These are phyloP conservation scores for Chenopodium suecicum DNA, from an alignment of 148 eudicot species.

Conservation along the genomic window DNA sequence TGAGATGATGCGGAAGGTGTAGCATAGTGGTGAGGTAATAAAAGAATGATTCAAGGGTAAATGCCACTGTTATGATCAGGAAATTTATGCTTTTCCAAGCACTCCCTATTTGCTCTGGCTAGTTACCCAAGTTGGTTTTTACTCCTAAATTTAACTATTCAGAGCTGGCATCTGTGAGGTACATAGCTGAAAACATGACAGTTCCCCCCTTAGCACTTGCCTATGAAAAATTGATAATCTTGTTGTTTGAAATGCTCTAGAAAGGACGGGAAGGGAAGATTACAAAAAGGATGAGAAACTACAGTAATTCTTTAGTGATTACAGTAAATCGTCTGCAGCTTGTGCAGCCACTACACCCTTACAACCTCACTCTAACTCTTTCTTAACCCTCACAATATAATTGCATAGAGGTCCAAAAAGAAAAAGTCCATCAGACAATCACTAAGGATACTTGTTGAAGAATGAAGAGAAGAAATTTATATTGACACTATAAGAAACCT, in stretches of 20 bases:
- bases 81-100: not conserved
- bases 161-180: not conserved
- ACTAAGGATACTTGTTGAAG: not conserved
- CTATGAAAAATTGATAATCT: not conserved
- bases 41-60: not conserved
- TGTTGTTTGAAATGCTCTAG: constrained; percentile 1
- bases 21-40: not conserved
- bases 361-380: not conserved
- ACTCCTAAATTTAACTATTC: not conserved
- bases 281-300: not conserved
- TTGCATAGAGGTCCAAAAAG: not conserved
- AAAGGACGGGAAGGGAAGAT: not conserved
- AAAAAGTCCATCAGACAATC: not conserved
- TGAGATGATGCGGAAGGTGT: not conserved
- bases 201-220: not conserved
- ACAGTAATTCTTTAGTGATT: not conserved
- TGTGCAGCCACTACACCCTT: not conserved
- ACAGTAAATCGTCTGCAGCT: not conserved
- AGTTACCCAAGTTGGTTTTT: not conserved
- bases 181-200: not conserved
- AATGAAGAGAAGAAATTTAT: not conserved
- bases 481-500: constrained; percentile 46
- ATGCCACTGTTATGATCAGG: not conserved
- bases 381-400: not conserved
- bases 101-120: not conserved